These are phyloP conservation scores for Urochloa ruziziensis DNA, from an alignment of 176 grass and related monocot genomes.

Conservation along the genomic window DNA sequence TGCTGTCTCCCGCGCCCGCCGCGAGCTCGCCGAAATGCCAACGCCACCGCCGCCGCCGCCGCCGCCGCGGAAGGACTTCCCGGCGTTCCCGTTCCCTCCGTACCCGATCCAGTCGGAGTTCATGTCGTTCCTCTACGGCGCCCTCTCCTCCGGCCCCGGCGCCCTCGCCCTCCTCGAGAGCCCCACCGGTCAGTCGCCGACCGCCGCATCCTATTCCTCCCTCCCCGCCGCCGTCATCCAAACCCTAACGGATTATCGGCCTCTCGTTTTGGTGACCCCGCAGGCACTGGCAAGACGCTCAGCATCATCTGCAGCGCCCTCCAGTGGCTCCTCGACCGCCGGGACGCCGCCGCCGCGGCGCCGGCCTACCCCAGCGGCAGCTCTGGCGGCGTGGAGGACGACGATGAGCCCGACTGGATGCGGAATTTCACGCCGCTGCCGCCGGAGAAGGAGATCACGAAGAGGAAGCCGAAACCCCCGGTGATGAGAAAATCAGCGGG, in stretches of 20 bases:
- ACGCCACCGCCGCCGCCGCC: not conserved
- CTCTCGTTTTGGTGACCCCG: not conserved
- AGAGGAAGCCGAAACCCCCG: slow-evolving; percentile 26
- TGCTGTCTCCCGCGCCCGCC: not conserved
- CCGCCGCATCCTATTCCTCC: not conserved
- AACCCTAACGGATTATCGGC: not conserved
- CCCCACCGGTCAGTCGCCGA: slow-evolving; percentile 62
- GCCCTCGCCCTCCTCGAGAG: slow-evolving; percentile 85
- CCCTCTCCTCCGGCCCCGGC: slow-evolving; percentile 60
- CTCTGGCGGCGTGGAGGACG: slow-evolving; percentile 7
- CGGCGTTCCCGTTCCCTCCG: slow-evolving; percentile 80
- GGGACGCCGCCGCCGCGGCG: not conserved
- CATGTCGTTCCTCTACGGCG: slow-evolving; percentile 81
- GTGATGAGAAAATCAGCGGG: slow-evolving; percentile 7
- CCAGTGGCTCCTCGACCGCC: slow-evolving; percentile 79
- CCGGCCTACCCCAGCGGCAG: not conserved
- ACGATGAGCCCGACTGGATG: slow-evolving; percentile 91
- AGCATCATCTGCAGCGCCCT: slow-evolving; percentile 92
- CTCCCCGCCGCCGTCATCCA: not conserved
- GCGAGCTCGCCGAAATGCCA: slow-evolving; percentile 31
- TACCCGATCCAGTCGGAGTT: slow-evolving; percentile 89
- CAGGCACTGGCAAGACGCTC: slow-evolving; percentile 95
- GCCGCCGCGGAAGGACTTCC: slow-evolving; percentile 55
- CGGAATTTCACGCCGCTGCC: slow-evolving; percentile 57
- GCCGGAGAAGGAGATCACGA: slow-evolving; percentile 41